A percentile compares a stretch with the other conserved stretches of the same genome.
These are phyloP conservation scores for Orbilia javanica DNA, from an alignment of 2,329 filamentous ascomycete species.

Conservation along the genomic window DNA sequence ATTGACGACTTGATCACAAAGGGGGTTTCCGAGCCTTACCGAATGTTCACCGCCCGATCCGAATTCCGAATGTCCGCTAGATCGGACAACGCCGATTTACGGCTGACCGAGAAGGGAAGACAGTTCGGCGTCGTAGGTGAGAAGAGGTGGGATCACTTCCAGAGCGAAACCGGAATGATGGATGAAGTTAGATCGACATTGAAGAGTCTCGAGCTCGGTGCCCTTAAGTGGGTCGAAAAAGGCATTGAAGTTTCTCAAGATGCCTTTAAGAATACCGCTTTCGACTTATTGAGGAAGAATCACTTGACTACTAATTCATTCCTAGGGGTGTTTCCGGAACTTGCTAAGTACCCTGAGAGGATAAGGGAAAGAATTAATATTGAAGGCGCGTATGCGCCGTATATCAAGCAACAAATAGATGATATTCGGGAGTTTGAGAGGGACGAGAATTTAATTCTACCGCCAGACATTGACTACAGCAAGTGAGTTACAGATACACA, in stretches of 20 bases:
- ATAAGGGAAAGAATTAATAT: slow-evolving; percentile 80
- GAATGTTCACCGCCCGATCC: slow-evolving; percentile 96
- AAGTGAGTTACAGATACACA: slow-evolving; percentile 49
- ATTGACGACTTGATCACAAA: slow-evolving; percentile 98
- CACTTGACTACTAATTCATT: slow-evolving; percentile 72
- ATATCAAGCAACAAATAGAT: slow-evolving; percentile 79
- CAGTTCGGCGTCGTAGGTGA: slow-evolving; percentile 83
- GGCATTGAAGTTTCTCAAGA: slow-evolving; percentile 79
- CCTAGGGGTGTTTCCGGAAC: slow-evolving; percentile 71
- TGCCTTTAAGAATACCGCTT: slow-evolving; percentile 76
- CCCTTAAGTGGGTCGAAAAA: slow-evolving; percentile 75
- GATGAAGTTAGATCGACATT: slow-evolving; percentile 75
- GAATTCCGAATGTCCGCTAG: slow-evolving; percentile 94
- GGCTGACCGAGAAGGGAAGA: slow-evolving; percentile 83
- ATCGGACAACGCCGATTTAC: slow-evolving; percentile 91
- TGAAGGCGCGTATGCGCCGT: slow-evolving; percentile 84
- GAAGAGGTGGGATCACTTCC: slow-evolving; percentile 79
- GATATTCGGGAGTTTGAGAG: slow-evolving; percentile 76
- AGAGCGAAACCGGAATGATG: slow-evolving; percentile 76
- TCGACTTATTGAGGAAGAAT: slow-evolving; percentile 81
- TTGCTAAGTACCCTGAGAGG: slow-evolving; percentile 70
- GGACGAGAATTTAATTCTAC: slow-evolving; percentile 81
- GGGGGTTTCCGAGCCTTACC: slow-evolving; percentile 94
- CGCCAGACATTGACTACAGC: slow-evolving; percentile 81
- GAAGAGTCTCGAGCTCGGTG: slow-evolving; percentile 71